Evolutionary conservation across 1,284 basidiomycete genomes (phyloP).

Genomic region (Testicularia cyperi): DNA sequence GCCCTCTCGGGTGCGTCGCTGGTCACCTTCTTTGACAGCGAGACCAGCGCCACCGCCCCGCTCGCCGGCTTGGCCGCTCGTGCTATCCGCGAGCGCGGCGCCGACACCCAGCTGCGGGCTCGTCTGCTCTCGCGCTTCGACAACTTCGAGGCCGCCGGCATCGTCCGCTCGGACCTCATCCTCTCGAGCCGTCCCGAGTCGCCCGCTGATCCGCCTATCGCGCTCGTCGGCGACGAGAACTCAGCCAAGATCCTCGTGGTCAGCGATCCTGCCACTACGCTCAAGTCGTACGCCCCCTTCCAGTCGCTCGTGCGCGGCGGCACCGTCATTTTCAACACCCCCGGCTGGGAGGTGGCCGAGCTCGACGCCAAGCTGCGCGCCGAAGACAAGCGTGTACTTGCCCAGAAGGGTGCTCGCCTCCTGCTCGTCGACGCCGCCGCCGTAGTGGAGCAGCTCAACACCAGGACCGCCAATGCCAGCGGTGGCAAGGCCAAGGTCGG

Average conservation of each 20-base stretch:
- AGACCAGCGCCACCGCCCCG: constrained; percentile 44
- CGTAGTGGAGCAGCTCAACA: constrained; percentile 49
- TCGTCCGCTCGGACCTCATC: constrained; percentile 54
- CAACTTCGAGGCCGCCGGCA: constrained; percentile 53
- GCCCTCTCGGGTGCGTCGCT: constrained; percentile 44
- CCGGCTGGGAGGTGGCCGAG: constrained; percentile 53
- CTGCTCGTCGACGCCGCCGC: constrained; percentile 47
- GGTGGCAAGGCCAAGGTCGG: constrained; percentile 48
- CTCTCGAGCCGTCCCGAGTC: constrained; percentile 38
- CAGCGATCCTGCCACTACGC: constrained; percentile 45
- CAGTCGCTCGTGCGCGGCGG: constrained; percentile 48
- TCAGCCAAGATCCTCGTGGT: constrained; percentile 48
- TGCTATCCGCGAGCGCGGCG: constrained; percentile 41
- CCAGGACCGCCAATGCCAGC: constrained; percentile 37
- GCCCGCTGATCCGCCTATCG: constrained; percentile 44
- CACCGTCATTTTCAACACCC: constrained; percentile 53
- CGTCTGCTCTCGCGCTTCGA: constrained; percentile 56
- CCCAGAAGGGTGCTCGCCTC: constrained; percentile 45
- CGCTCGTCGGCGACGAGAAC: constrained; percentile 43
- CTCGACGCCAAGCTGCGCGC: constrained; percentile 51
- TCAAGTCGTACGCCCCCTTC: constrained; percentile 52
- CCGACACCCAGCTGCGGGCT: constrained; percentile 38
- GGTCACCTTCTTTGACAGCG: constrained; percentile 54
- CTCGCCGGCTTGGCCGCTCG: constrained; percentile 46
- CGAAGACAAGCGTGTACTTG: constrained; percentile 52